Evolutionary conservation across 148 eudicot species (phyloP).

Genomic region (Fagopyrum tataricum): DNA sequence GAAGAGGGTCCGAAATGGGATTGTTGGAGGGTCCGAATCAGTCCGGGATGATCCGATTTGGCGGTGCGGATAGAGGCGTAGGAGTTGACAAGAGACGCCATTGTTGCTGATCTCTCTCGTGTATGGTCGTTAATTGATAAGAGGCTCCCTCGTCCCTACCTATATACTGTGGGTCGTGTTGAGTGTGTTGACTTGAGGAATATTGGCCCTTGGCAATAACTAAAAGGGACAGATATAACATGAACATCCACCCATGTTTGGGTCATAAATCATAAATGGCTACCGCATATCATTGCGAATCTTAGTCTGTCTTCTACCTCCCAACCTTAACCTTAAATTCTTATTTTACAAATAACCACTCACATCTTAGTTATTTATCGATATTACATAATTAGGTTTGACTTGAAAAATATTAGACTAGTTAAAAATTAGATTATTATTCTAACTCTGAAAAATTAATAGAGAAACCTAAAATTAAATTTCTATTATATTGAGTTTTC

Average conservation of each 20-base stretch:
- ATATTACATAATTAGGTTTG: too few species aligned
- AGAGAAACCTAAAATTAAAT: too few species aligned
- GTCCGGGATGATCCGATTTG: constrained; percentile 20
- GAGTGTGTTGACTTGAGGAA: not conserved
- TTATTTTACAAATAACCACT: too few species aligned
- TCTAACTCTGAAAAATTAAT: too few species aligned
- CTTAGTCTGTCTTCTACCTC: not conserved
- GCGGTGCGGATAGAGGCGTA: constrained; percentile 25
- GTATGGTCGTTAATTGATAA: too few species aligned
- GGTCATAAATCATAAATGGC: not conserved
- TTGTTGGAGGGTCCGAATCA: constrained; percentile 15
- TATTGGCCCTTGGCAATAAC: constrained; percentile 5
- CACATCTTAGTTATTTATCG: too few species aligned
- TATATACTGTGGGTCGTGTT: not conserved
- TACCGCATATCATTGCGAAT: not conserved
- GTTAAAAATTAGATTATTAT: too few species aligned
- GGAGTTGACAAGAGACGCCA: constrained; percentile 55
- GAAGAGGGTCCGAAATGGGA: constrained; percentile 19
- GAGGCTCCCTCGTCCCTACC: too few species aligned
- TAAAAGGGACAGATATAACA: not conserved
- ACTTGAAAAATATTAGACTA: too few species aligned
- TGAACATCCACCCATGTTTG: not conserved
- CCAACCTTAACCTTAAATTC: not conserved
- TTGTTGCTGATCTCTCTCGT: constrained; percentile 12
- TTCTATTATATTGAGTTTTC: too few species aligned